Evolutionary conservation across 345 rosid genomes (phyloP), one percentile per base, ranked within the genome.

Genomic region (Brassica nigra): DNA sequence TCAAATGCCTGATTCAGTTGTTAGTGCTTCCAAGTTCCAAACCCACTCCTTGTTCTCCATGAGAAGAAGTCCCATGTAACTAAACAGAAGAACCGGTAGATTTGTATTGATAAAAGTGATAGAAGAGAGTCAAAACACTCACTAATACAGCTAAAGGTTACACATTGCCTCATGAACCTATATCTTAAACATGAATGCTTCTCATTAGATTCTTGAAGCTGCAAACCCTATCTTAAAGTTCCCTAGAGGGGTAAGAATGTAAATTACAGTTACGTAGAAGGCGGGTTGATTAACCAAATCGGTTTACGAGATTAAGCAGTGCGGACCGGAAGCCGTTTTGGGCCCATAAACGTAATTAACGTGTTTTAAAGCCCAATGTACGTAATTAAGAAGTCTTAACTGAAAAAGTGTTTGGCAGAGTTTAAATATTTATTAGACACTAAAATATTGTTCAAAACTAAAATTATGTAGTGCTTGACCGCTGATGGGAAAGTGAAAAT

Each of bases 401-500:
- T 47, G 16, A 12, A 3, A 34, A 47, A 14, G 55, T 47, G 16
- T 47, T 14, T 47, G 14, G 16, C 16, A 47, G 55, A 39, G 47
- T 39, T 39, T 18, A 18, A 39, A 4, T 39, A 36, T 36, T 1
- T 6, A 36, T 4, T 39, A 39, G 47, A 39, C 47, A 12, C 47
- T 8, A 34, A 34, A 8, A 34, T 34, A 34, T 6, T 34, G 0
- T 39, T 39, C 0, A 39, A 10, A 39, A 9, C 9, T 39, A 47
- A 14, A 33, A 42, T 14, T 47, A 47, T 47, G 15, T 47, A 47
- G 55, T n/a, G 16, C 55, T 47, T 47, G 78, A 66, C 78, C 66
- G 27, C 8, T 74, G 5, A 58, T 39, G 59, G 10, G 68, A 76
- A 76, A 76, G 74, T 42, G 62, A 68, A 18, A 6, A 0, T 68